Percentiles rank a stretch among this genome's conserved stretches.
Evolutionary conservation across 495 filamentous ascomycete species (phyloP).

Genomic region (Hypoxylon perforatum): DNA sequence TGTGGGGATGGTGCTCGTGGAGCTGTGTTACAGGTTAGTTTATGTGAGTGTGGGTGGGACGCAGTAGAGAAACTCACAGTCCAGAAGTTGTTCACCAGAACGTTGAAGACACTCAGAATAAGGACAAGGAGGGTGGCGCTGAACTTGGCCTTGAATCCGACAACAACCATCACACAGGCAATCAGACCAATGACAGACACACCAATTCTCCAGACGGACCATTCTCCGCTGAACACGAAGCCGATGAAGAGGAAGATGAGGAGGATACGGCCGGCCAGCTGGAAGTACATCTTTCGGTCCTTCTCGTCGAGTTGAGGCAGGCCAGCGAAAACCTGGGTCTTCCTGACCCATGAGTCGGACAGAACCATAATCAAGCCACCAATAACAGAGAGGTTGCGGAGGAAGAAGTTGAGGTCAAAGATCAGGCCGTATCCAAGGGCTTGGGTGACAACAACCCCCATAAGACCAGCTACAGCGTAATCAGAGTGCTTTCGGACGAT

Average conservation of each 20-base stretch:
- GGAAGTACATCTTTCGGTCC: constrained; percentile 99
- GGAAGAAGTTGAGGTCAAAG: constrained; percentile 99
- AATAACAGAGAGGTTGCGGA: constrained; percentile 96
- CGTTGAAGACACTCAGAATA: constrained; percentile 94
- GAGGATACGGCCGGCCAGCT: constrained; percentile 94
- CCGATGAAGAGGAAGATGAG: constrained; percentile 97
- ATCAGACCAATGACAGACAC: constrained; percentile 86
- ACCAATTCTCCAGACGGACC: constrained; percentile 84
- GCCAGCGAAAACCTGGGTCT: constrained; percentile 95
- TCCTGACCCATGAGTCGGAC: constrained; percentile 97
- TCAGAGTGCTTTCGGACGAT: constrained; percentile 92
- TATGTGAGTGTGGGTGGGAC: neutral
- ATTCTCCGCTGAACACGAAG: constrained; percentile 94
- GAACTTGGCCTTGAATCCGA: constrained; percentile 99
- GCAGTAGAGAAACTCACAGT: constrained; percentile 74
- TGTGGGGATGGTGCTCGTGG: constrained; percentile 97
- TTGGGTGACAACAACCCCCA: constrained; percentile 93
- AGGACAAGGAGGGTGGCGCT: constrained; percentile 94
- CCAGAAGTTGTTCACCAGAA: constrained; percentile 99
- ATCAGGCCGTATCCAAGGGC: constrained; percentile 97
- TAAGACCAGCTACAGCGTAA: constrained; percentile 88
- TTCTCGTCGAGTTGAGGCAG: constrained; percentile 95
- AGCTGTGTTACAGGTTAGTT: constrained; percentile 67
- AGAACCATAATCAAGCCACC: constrained; percentile 97
- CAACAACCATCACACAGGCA: constrained; percentile 97